Conservation (phyloP, 192 early-diverging fungal species). For the Kappamyces sp. region DNA sequence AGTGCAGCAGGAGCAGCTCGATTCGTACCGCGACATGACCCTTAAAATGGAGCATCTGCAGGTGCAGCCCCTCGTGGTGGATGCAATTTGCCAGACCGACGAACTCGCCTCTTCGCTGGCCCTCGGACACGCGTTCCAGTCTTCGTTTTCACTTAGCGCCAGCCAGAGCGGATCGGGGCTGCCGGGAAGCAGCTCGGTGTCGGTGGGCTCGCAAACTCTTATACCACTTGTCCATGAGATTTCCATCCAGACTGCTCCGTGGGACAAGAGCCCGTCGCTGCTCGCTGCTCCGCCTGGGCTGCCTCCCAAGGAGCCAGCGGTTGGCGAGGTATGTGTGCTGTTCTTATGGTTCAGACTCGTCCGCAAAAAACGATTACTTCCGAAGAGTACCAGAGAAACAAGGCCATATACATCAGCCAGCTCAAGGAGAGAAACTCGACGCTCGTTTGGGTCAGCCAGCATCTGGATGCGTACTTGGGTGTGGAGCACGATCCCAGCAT, state of each 20-base stretch:
- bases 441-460: constrained; percentile 11
- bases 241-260: background rate
- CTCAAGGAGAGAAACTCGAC: constrained; percentile 11
- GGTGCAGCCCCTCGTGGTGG: too few relatives aligned
- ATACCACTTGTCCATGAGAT: background rate
- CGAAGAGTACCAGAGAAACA: constrained; percentile 3
- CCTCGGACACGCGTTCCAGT: too few relatives aligned
- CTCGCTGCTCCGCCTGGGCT: too few relatives aligned
- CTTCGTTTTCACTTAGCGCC: too few relatives aligned
- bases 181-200: too few relatives aligned
- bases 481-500: background rate
- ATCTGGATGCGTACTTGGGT: constrained; percentile 10
- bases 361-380: background rate
- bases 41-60: too few relatives aligned
- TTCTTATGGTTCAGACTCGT: background rate
- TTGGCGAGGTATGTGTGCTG: background rate
- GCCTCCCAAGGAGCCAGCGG: too few relatives aligned
- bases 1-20: background rate
- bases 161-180: too few relatives aligned
- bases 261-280: background rate
- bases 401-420: constrained; percentile 3
- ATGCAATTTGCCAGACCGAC: too few relatives aligned
- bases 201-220: too few relatives aligned
- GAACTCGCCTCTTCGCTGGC: too few relatives aligned
- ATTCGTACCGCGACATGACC: too few relatives aligned